Base-by-base conservation (phyloP, 345 rosid genomes). In the Eucalyptus sideroxylon region DNA sequence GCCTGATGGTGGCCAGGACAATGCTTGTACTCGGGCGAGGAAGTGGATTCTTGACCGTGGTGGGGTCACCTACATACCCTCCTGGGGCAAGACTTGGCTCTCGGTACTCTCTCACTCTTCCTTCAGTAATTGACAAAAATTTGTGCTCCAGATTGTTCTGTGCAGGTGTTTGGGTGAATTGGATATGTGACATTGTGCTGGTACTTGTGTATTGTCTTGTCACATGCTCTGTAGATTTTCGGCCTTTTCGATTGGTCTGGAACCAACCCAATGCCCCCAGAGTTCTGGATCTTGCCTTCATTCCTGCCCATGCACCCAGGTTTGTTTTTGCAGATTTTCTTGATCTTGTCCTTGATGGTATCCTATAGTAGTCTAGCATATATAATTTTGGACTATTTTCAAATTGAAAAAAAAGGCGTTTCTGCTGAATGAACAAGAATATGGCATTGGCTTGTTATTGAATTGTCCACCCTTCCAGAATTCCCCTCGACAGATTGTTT, bases 21-120 rank as follows among this genome's bases (percentile, higher is more conserved):
- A 88, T 37, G 91, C 93, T 17, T 92, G 93, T 81, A 88, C 89
- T 6, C 49, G 92, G 50, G 93, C 89, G 31, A 44, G 93, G 15
- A 89, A 90, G 37, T 92, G 93, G 93, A 90, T 92, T 42, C 92
- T 89, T 45, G 91, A 91, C 72, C 91, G 51, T 49, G 93, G 92
- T 16, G 91, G 93, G 13, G 91, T 86, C 53, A 90, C 91, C 27
- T 87, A 87, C 59, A 88, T 90, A 45, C 92, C 93, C 16, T 91
- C 93, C 27, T 92, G 93, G 93, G 93, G 93, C 40, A 92, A 92
- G 87, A 91, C 87, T 51, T 92, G 93, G 93, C 93, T 92, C 60
- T 91, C 93, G 86, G 92, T 92, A 88, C 7, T 30, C 3, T 34
- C 62, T 8, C 51, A 13, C 47, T 27, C 56, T 88, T 30, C 24